Evolutionary conservation across 768 basidiomycete genomes (phyloP).

Genomic region (Cyclocybe aegerita): DNA sequence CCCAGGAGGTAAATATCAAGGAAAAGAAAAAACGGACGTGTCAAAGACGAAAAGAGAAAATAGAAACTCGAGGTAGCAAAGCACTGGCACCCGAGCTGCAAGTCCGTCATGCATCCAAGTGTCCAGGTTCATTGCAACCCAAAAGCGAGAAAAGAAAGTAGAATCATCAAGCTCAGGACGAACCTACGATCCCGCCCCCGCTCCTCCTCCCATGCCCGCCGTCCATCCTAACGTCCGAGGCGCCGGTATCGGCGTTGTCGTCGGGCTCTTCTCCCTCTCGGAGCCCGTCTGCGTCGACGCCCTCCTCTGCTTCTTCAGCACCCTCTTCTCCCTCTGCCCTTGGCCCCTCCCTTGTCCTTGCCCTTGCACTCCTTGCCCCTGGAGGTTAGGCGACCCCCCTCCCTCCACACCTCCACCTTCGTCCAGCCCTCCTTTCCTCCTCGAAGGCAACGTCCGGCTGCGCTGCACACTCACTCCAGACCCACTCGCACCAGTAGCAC

Average conservation of each 20-base stretch:
- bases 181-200: constrained; percentile 10
- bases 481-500: constrained; percentile 34
- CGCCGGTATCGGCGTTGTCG: no score
- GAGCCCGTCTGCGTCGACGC: constrained; percentile 7
- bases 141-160: no score
- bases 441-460: constrained; percentile 65
- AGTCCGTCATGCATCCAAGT: no score
- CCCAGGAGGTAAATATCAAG: no score
- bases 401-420: constrained; percentile 1
- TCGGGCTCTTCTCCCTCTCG: constrained; percentile 4
- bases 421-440: constrained; percentile 24
- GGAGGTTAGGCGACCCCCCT: background rate
- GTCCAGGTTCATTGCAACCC: no score
- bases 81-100: no score
- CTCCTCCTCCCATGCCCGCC: constrained; percentile 15
- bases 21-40: no score
- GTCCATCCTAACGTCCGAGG: constrained; percentile 6
- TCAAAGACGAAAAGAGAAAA: no score
- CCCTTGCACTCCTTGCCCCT: constrained; percentile 8
- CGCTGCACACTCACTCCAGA: no score
- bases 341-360: constrained; percentile 8
- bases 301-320: constrained; percentile 20
- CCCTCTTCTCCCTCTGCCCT: constrained; percentile 14
- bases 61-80: no score
- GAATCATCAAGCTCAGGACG: background rate